Base-by-base conservation (phyloP, 805 yeast genomes). In the Kluyveromyces starmeri region DNA sequence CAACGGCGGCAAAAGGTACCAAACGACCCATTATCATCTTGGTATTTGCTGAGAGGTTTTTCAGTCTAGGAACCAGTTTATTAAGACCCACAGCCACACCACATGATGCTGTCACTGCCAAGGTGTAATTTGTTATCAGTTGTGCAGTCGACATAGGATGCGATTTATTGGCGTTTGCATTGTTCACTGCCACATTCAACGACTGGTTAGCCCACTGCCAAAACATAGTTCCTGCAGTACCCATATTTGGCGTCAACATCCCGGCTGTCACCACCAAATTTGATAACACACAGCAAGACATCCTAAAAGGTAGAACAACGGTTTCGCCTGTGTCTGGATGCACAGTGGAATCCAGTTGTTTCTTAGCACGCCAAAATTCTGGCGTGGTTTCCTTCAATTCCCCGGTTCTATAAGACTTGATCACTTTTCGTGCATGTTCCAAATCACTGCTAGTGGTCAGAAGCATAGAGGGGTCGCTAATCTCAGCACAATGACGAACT, bases 151-250 rank as follows among this genome's bases (percentile, higher is more conserved):
- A 67, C 58, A 92, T 67, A 1, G 96, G 96, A 49, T 88, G 94
- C 0, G 95, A 82, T 55, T 92, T 92, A 66, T 92, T 92, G 21
- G 96, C 89, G 53, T 92, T 92, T 27, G 97, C 92, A 27, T 92
- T 84, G 61, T 92, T 92, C 46, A 92, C 84, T 2, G 98, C 98
- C 37, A 92, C 99, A 53, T 92, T 92, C 44, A 92, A 69, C 15
- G 96, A 84, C 62, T 92, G 99, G 62, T 92, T 92, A 14, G 96
- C 94, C 56, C 92, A 75, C 63, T 92, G 99, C 99, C 98, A 92
- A 61, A 92, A 89, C 15, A 86, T 55, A 0, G 97, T 89, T 24
- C 98, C 99, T 0, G 71, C 75, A 7, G 86, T 76, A 7, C 95
- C 94, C 53, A 92, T 59, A 37, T 83, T 82, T 6, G 99, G 99